phyloP scores from a whole-genome alignment of 805 yeast genomes.

The Saturnispora zaruensis region DNA sequence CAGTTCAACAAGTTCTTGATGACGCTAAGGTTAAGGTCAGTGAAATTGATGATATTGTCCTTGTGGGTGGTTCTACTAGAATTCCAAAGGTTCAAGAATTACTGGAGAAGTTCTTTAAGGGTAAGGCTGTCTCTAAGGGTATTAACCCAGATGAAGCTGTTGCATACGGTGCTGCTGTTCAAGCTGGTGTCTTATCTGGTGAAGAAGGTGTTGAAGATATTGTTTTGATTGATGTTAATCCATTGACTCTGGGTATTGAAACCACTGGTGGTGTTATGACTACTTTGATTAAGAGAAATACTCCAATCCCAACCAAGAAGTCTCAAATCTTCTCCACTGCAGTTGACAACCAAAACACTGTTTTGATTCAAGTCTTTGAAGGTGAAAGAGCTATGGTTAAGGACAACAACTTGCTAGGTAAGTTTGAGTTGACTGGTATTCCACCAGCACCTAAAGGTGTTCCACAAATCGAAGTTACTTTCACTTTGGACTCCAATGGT shows the following conservation, averaged over 20 bases:
- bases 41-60: conserved; percentile 88
- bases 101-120: conserved; percentile 81
- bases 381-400: conserved; percentile 95
- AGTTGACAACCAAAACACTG: conserved; percentile 94
- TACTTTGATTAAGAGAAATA: conserved; percentile 86
- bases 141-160: conserved; percentile 99
- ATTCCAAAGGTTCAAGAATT: conserved; percentile 97
- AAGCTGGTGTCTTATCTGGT: conserved; percentile 95
- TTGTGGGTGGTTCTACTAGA: conserved; percentile 99
- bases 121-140: conserved; percentile 94
- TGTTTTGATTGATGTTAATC: conserved; percentile 86
- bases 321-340: conserved; percentile 94
- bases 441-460: conserved; percentile 92
- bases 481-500: conserved; percentile 81
- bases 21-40: conserved; percentile 84
- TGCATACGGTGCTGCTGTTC: conserved; percentile 99
- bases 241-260: conserved; percentile 91
- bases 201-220: conserved; percentile 89
- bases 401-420: conserved; percentile 85
- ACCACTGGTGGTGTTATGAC: conserved; percentile 98
- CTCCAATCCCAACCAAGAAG: conserved; percentile 92
- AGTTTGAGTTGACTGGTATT: conserved; percentile 77
- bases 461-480: conserved; percentile 87
- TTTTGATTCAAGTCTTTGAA: conserved; percentile 85
- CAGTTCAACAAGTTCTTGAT: conserved; percentile 91